Percentiles rank a stretch among this genome's conserved stretches.
phyloP scores from a whole-genome alignment of 78 protist genomes.

The Corallochytrium limacisporum region DNA sequence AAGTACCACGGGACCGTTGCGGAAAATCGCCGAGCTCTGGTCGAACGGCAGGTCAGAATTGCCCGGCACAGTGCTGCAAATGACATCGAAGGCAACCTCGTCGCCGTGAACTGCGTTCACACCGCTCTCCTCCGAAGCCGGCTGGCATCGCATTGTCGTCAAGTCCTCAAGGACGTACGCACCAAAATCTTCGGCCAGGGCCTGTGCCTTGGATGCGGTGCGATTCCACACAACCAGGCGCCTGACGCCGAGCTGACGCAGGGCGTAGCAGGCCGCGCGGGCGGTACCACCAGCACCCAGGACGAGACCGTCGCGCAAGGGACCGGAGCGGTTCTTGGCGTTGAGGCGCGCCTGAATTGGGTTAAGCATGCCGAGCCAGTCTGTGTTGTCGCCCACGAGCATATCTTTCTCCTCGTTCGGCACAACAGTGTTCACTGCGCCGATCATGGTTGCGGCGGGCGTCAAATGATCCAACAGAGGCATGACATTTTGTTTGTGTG shows the following conservation, averaged over 20 bases:
- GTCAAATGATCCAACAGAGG: background rate
- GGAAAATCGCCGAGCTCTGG: background rate
- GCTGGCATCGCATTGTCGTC: background rate
- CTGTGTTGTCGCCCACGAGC: constrained; percentile 41
- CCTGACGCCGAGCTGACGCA: constrained; percentile 14
- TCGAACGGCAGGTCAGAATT: background rate
- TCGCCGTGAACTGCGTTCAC: background rate
- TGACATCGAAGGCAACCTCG: background rate
- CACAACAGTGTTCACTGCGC: constrained; percentile 63
- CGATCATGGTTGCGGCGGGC: constrained; percentile 27
- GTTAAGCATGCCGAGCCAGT: constrained; percentile 50
- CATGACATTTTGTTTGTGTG: constrained; percentile 25
- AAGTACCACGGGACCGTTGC: background rate
- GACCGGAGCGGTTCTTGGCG: background rate
- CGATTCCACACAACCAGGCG: constrained; percentile 33
- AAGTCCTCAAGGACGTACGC: background rate
- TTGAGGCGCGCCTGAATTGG: too few species aligned
- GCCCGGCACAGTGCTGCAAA: background rate
- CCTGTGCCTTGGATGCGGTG: constrained; percentile 23
- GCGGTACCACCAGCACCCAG: constrained; percentile 73
- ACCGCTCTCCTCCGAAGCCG: background rate
- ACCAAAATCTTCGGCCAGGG: constrained; percentile 29
- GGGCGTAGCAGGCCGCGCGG: constrained; percentile 52
- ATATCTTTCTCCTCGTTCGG: background rate
- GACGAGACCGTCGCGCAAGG: constrained; percentile 22